phyloP scores from a whole-genome alignment of 192 early-diverging fungal species.

The Dissophora ornata region DNA sequence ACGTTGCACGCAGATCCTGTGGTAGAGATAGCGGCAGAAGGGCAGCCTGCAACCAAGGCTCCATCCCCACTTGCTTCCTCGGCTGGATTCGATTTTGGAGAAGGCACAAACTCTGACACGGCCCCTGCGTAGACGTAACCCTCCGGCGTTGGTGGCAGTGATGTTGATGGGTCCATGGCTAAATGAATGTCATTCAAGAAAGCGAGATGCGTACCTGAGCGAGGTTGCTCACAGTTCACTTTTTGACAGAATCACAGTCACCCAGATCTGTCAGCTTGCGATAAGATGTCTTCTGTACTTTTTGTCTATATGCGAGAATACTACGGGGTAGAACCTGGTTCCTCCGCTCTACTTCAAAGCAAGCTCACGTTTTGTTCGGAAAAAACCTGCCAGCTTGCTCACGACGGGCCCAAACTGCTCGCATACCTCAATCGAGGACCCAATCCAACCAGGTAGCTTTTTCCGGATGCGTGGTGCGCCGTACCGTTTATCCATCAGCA shows the following conservation, averaged over 20 bases:
- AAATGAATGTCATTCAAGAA: too few relatives aligned
- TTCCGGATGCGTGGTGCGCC: constrained; percentile 56
- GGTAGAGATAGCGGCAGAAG: neutral
- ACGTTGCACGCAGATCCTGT: neutral
- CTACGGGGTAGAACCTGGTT: too few relatives aligned
- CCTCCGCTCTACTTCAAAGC: neutral
- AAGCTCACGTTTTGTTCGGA: constrained; percentile 37
- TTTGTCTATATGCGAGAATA: too few relatives aligned
- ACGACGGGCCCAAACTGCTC: constrained; percentile 62
- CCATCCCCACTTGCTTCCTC: neutral
- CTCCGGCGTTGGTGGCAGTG: constrained; percentile 7
- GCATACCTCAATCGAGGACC: constrained; percentile 59
- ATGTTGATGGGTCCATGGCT: neutral
- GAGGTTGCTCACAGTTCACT: too few relatives aligned
- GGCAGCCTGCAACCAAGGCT: neutral
- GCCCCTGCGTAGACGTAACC: constrained; percentile 34
- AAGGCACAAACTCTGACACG: constrained; percentile 27
- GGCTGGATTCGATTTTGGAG: neutral
- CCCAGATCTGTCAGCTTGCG: too few relatives aligned
- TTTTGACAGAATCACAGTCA: too few relatives aligned
- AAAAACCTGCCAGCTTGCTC: constrained; percentile 58
- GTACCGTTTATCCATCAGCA: constrained; percentile 84
- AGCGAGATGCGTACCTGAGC: too few relatives aligned
- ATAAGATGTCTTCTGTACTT: too few relatives aligned
- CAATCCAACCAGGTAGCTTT: constrained; percentile 85